Evolutionary conservation across 768 basidiomycete genomes (phyloP).

Genomic region (Pleurotus giganteus): DNA sequence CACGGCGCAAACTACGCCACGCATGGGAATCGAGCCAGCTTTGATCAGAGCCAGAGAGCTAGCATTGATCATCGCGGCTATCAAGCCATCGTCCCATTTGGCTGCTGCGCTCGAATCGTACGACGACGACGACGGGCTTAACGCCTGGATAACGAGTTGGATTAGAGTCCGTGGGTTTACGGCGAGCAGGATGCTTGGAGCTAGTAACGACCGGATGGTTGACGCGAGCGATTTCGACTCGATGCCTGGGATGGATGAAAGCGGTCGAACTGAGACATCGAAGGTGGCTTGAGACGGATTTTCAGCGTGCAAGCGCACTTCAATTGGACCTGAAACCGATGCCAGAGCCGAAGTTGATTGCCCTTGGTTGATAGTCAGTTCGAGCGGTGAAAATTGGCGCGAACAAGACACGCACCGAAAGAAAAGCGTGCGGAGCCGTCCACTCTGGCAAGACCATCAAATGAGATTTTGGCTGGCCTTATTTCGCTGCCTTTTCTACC

Average conservation of each 20-base stretch:
- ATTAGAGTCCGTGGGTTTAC: conserved; percentile 71
- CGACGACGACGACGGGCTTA: conserved; percentile 30
- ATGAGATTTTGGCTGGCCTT: conserved; percentile 42
- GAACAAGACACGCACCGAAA: conserved; percentile 43
- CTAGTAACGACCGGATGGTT: conserved; percentile 54
- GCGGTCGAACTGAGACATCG: conserved; percentile 70
- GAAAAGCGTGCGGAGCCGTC: conserved; percentile 76
- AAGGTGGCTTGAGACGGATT: conserved; percentile 70
- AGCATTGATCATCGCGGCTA: conserved; percentile 71
- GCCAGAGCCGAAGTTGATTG: conserved; percentile 47
- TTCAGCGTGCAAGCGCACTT: conserved; percentile 68
- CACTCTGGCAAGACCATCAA: conserved; percentile 61
- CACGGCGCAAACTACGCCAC: conserved; percentile 70
- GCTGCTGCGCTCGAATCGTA: no score
- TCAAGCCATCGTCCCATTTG: conserved; percentile 40
- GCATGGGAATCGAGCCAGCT: conserved; percentile 70
- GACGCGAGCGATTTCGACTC: conserved; percentile 59
- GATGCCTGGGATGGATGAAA: conserved; percentile 67
- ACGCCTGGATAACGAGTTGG: conserved; percentile 73
- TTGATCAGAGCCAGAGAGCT: conserved; percentile 66
- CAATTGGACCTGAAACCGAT: conserved; percentile 79
- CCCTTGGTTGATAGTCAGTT: conserved; percentile 21
- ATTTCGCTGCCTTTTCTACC: no score
- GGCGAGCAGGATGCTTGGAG: conserved; percentile 62
- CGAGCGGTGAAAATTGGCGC: conserved; percentile 10